Conservation (phyloP, 352 stramenopile genomes). For the Aphanomyces invadans region DNA sequence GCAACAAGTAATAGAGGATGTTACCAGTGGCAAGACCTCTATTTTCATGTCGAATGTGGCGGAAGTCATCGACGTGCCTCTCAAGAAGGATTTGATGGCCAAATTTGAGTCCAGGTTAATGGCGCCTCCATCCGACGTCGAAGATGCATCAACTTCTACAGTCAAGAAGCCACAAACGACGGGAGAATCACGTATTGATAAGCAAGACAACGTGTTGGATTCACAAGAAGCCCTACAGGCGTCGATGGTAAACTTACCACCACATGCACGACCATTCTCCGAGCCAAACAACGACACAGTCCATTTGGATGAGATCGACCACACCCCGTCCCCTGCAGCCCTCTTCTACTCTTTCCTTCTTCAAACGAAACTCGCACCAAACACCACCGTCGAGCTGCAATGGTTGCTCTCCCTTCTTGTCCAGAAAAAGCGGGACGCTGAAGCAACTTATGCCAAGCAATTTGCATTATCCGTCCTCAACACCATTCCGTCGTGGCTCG, state of each 20-base stretch:
- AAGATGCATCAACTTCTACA: neutral
- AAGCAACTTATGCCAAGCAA: neutral
- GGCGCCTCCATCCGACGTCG: neutral
- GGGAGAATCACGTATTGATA: too few relatives aligned
- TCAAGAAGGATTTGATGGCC: conserved; percentile 7
- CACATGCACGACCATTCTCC: neutral
- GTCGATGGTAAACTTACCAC: neutral
- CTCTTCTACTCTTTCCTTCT: conserved; percentile 18
- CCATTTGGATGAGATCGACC: conserved; percentile 9
- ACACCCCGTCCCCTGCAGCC: neutral
- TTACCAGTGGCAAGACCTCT: neutral
- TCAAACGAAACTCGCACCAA: conserved; percentile 11
- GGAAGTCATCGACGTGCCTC: neutral
- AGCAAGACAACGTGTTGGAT: neutral
- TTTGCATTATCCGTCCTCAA: conserved; percentile 16
- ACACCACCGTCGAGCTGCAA: conserved; percentile 15
- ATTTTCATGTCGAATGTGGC: neutral
- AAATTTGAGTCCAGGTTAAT: conserved; percentile 20
- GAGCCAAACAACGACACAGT: neutral
- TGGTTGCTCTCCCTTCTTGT: conserved; percentile 18
- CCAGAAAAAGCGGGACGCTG: neutral
- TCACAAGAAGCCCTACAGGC: neutral
- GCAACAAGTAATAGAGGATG: neutral
- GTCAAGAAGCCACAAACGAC: neutral
- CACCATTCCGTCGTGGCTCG: conserved; percentile 1